Evolutionary conservation across 148 eudicot genomes (phyloP).

Genomic region (Polygonum maritimum): DNA sequence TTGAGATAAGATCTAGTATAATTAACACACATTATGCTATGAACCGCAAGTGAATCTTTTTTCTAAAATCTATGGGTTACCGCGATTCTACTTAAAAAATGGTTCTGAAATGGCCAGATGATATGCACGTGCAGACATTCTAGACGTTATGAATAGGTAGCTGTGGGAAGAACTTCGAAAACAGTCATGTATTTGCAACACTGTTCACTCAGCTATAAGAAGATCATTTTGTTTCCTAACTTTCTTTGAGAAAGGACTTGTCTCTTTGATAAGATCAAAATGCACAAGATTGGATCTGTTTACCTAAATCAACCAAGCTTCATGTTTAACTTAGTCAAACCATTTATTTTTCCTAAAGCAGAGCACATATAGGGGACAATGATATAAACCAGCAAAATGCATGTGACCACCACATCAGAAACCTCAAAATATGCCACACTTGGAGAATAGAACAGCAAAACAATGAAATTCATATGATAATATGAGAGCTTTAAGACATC

Average conservation of each 20-base stretch:
- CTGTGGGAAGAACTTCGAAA: background rate
- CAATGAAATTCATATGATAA: background rate
- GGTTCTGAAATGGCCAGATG: background rate
- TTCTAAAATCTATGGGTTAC: background rate
- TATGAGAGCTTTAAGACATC: background rate
- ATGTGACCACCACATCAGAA: slow-evolving; percentile 99
- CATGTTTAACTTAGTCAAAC: background rate
- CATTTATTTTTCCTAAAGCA: background rate
- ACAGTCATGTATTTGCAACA: too few species aligned
- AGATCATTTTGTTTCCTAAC: too few species aligned
- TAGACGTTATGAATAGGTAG: background rate
- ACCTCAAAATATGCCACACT: slow-evolving; percentile 68
- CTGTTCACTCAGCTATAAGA: too few species aligned
- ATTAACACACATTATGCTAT: background rate
- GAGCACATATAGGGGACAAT: background rate
- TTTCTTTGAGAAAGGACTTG: too few species aligned
- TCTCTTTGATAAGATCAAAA: background rate
- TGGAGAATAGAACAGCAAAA: background rate
- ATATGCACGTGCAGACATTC: background rate
- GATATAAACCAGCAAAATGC: slow-evolving; percentile 27
- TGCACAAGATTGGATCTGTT: background rate
- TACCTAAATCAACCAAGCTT: too few species aligned
- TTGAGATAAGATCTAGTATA: background rate
- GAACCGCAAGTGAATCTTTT: background rate
- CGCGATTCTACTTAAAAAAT: background rate